These are phyloP conservation scores for Ophiostoma ips DNA, from an alignment of 2,329 filamentous ascomycete genomes.

Conservation along the genomic window DNA sequence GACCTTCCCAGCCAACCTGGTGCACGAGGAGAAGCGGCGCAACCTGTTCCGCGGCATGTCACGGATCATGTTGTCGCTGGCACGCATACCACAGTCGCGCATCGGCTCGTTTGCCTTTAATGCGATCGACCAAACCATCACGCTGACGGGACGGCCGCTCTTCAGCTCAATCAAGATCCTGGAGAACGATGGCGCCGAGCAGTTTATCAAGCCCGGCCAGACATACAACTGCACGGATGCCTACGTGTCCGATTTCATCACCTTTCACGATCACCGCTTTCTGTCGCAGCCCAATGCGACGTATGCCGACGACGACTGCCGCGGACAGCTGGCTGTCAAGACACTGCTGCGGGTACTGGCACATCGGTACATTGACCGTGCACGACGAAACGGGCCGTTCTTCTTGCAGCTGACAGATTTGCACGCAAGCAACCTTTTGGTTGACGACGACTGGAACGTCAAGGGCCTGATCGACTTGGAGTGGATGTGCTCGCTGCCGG, in stretches of 20 bases:
- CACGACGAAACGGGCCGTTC: conserved; percentile 10
- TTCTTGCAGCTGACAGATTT: conserved; percentile 19
- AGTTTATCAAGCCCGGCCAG: conserved; percentile 18
- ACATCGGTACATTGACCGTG: background rate
- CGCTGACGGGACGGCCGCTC: conserved; percentile 9
- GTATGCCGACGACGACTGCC: conserved; percentile 15
- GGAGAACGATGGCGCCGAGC: conserved; percentile 21
- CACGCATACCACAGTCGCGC: conserved; percentile 17
- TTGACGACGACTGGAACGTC: conserved; percentile 22
- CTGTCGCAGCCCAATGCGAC: conserved; percentile 17
- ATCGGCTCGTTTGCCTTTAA: conserved; percentile 19
- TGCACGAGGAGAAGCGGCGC: conserved; percentile 1
- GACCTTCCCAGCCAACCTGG: background rate
- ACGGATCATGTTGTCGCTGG: conserved; percentile 19
- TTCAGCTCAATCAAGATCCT: conserved; percentile 17
- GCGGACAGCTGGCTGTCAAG: conserved; percentile 17
- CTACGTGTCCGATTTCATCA: conserved; percentile 17
- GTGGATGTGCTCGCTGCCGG: conserved; percentile 20
- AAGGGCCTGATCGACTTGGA: conserved; percentile 22
- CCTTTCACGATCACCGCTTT: conserved; percentile 18
- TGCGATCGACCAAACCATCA: conserved; percentile 14
- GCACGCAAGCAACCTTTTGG: conserved; percentile 20
- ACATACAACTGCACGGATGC: conserved; percentile 20
- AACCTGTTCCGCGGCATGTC: conserved; percentile 9
- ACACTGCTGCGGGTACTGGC: conserved; percentile 2